Evolutionary conservation across 345 rosid species (phyloP), one percentile per base, ranked within the genome.

Genomic region (Pugionium dolabratum): DNA sequence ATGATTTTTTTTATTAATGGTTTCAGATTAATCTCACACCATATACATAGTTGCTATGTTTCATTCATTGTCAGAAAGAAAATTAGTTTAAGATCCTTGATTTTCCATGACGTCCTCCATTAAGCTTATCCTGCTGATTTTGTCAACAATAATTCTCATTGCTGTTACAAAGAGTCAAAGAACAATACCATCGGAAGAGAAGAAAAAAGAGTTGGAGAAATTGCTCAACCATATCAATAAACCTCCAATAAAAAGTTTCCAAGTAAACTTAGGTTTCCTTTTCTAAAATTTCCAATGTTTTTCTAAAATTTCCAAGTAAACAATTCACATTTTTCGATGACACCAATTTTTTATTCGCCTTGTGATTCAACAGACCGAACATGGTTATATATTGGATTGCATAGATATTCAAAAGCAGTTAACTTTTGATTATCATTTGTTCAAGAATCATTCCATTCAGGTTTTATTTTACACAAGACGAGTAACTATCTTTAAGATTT

Each of bases 311-410:
- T 34, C 3, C 36, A 18, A 18, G 18, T 18, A 18, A 18, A 18
- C 18, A 18, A 18, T 18, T 18, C 2, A 31, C 34, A 41, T 18
- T 18, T 18, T 18, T 18, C 18, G 9, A 43, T 3, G 11, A 11
- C 4, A 61, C 26, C 9, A 18, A 18, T 18, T 18, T 18, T 25
- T 34, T 26, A 10, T n/a, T 18, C n/a, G 25, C 9, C 33, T 34
- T 45, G 1, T 9, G 1, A n/a, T 9, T 34, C 5, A 6, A 30
- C 59, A 69, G 80, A 76, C 64, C 6, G 44, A 66, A 11, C 50
- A 73, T 47, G 78, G 72, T n/a, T 53, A 76, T 61, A 72, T 72
- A 9, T 46, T 76, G 0, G 72, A 76, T 28, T 75, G 79, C 18
- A 32, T 79, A 9, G 75, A 72, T 7, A 59, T 75, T 18, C 27